Base-by-base conservation (phyloP, 805 yeast genomes). In the Maudiozyma serrabonitensis region DNA sequence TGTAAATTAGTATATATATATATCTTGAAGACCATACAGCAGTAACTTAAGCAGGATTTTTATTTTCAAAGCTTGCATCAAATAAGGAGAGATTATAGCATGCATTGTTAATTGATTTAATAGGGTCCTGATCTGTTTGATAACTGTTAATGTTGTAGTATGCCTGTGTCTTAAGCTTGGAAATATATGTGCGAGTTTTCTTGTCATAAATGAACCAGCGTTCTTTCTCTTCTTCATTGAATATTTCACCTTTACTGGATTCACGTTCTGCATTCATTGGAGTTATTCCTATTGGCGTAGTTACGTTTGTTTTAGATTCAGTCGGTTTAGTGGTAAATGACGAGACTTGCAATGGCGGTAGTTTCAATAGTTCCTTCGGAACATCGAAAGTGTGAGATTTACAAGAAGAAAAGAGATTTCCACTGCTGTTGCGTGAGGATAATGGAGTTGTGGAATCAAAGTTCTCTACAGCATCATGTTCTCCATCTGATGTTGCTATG, bases 261-360 rank as follows among this genome's bases (percentile, higher is more conserved):
- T 46, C 46, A 13, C 46, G 39, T 37, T 38, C 46, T 16, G 26
- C 38, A 19, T 39, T 39, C 23, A 54, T 39, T 15, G 34, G 9
- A 1, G 25, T n/a, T n/a, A 45, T 45, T 8, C 57, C 58, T 16
- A 55, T 39, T 11, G 49, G 4, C 8, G 37, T 9, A 3, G n/a
- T 9, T 5, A 42, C 43, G 9, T 47, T 18, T 5, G 23, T 38
- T 6, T 46, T 23, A 2, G 23, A 26, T 6, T 46, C 37, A 13
- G 19, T 6, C 2, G 47, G 21, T 8, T 11, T 41, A 11, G 52
- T 53, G 19, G 55, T 50, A 39, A 65, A 65, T 13, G 68, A 65
- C 11, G 68, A 62, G 6, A 64, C 64, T 50, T 61, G 58, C 41
- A 65, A 65, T 7, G 68, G 67, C 16, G 69, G 68, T 13, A 65